Percentiles rank a stretch among this genome's conserved stretches.
These are phyloP conservation scores for Babesia gibsoni DNA, from an alignment of 169 alveolate species.

Conservation along the genomic window DNA sequence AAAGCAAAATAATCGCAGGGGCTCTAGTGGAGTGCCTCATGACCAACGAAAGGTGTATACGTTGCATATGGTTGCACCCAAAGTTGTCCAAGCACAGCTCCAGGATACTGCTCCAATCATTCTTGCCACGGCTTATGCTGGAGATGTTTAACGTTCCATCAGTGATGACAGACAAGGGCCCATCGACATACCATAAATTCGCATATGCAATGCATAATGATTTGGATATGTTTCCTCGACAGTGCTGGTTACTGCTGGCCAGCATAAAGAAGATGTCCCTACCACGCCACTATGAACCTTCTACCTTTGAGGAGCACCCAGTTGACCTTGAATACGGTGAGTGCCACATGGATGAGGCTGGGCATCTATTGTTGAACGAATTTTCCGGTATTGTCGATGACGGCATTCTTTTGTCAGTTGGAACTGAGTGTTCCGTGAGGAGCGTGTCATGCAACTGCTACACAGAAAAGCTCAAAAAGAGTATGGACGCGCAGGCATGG, in stretches of 20 bases:
- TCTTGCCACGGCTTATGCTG: conserved; percentile 72
- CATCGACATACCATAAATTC: conserved; percentile 58
- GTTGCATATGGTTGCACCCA: conserved; percentile 78
- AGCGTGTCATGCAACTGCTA: conserved; percentile 60
- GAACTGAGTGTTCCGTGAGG: conserved; percentile 40
- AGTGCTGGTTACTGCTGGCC: conserved; percentile 75
- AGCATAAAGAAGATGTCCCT: conserved; percentile 75
- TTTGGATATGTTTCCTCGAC: conserved; percentile 77
- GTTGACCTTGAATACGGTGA: conserved; percentile 64
- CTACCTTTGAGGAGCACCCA: conserved; percentile 67
- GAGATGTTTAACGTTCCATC: conserved; percentile 70
- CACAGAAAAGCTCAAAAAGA: conserved; percentile 53
- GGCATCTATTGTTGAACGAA: conserved; percentile 35
- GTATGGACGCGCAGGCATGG: conserved; percentile 67
- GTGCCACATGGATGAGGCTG: conserved; percentile 65
- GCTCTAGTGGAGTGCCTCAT: conserved; percentile 71
- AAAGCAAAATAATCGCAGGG: conserved; percentile 72
- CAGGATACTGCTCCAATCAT: conserved; percentile 69
- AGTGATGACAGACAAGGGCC: conserved; percentile 43
- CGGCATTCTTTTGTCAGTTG: conserved; percentile 41
- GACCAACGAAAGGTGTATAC: conserved; percentile 71
- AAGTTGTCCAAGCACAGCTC: conserved; percentile 70
- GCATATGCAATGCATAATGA: conserved; percentile 76
- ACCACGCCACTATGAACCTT: conserved; percentile 77
- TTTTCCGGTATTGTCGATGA: conserved; percentile 21